Conservation (phyloP, 2,329 filamentous ascomycete genomes). For the Diaporthe vexans region DNA sequence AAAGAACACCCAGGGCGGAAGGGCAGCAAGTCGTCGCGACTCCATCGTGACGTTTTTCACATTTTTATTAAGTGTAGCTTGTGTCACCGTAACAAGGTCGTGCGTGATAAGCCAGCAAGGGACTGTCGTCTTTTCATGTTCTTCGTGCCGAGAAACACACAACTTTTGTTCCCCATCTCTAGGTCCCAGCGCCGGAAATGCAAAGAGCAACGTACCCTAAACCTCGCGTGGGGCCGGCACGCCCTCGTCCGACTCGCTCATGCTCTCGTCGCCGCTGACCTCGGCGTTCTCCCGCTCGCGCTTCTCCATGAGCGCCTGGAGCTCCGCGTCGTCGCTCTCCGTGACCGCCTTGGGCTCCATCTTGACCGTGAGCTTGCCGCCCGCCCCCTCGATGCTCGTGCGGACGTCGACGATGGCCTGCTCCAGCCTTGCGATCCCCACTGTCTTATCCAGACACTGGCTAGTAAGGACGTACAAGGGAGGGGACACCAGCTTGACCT, state of each 20-base stretch:
- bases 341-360: constrained; percentile 99
- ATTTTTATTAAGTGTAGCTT: background rate
- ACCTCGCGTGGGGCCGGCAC: constrained; percentile 60
- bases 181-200: constrained; percentile 41
- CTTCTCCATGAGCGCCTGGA: constrained; percentile 99
- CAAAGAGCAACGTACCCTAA: constrained; percentile 30
- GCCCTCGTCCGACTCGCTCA: constrained; percentile 95
- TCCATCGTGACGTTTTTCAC: background rate
- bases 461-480: constrained; percentile 96
- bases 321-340: constrained; percentile 96
- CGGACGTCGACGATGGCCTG: constrained; percentile 91
- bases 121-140: no score
- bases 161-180: constrained; percentile 35
- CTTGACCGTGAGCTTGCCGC: constrained; percentile 88
- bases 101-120: no score
- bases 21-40: no score
- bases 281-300: constrained; percentile 97
- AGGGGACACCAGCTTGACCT: constrained; percentile 98
- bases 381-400: constrained; percentile 81
- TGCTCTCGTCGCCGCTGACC: constrained; percentile 96
- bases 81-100: background rate
- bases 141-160: background rate
- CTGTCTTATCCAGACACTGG: constrained; percentile 92
- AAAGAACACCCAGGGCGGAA: no score
- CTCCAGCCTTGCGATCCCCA: constrained; percentile 87